Base-by-base conservation (phyloP, 2,329 filamentous ascomycete species). In the Xylariaceae sp. region DNA sequence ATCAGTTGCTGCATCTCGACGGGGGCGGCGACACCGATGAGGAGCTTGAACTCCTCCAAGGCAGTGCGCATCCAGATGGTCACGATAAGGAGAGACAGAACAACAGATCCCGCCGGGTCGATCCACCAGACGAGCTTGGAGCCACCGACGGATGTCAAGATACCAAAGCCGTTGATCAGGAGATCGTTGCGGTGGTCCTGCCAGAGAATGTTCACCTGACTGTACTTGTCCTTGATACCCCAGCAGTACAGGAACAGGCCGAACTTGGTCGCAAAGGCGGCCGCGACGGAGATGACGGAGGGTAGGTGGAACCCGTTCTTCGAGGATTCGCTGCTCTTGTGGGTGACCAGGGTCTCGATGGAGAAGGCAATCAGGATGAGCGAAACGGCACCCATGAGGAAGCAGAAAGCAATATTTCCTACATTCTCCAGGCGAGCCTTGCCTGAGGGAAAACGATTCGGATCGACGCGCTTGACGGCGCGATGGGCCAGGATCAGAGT, bases 181-280 rank as follows among this genome's bases (percentile, higher is more conserved):
- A 99, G 80, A 71, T 99, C 94, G 71, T 99, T 99, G 62, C 94
- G 88, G 77, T 99, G 94, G 71, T 97, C 93, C 74, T 96, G 90
- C 92, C 92, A 97, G 11, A 97, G 79, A 71, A 97, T 97, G 59
- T 89, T 84, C 64, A 97, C 86, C 74, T 97, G 92, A 62, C 86
- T 91, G 78, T 97, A 96, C 69, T 90, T 89, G 77, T 97, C 88
- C 66, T 93, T 88, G 68, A 97, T 76, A 3, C 90, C 85, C 85
- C 88, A 97, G 77, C 94, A 97, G 78, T 97, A 97, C 30, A 95
- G 68, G 74, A 97, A 97, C 0, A 97, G 81, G 4, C 68, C 70
- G 13, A 97, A 78, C 73, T 99, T 97, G 18, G 92, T 96, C 35
- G 73, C 75, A 71, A 97, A 97, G 7, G 94, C 94, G 54, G 91